phyloP scores from a whole-genome alignment of 257 asterid genomes.

The Galeopsis tetrahit region DNA sequence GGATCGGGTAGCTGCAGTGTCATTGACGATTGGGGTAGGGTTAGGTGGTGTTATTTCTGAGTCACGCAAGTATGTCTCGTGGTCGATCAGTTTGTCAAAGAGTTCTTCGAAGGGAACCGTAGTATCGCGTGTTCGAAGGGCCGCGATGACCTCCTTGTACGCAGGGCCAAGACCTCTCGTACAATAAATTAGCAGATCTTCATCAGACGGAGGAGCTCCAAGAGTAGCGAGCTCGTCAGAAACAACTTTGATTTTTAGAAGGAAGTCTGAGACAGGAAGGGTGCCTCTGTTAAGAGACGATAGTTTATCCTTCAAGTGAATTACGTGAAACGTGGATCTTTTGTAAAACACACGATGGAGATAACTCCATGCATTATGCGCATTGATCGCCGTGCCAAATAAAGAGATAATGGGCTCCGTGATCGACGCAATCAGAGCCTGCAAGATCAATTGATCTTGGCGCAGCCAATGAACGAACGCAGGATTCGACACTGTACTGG shows the following conservation, averaged over 20 bases:
- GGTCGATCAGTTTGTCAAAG: slow-evolving; percentile 6
- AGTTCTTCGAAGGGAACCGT: background rate
- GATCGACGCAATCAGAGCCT: background rate
- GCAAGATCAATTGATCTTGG: background rate
- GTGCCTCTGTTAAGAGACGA: no score
- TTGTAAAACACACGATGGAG: background rate
- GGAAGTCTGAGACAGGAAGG: no score
- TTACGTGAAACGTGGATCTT: background rate
- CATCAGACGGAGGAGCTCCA: background rate
- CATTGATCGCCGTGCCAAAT: background rate
- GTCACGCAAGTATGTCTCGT: background rate
- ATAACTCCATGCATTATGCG: background rate
- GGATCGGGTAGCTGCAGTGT: background rate
- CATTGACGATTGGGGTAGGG: background rate
- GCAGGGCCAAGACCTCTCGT: background rate
- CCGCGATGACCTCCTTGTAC: background rate
- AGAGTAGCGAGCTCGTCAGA: no score
- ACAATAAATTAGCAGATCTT: background rate
- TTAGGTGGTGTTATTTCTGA: background rate
- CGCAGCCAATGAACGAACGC: background rate
- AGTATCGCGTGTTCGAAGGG: background rate
- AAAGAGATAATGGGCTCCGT: background rate
- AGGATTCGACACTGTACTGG: background rate
- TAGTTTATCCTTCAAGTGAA: background rate
- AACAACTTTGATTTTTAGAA: no score